Base-by-base conservation (phyloP, 208 protist genomes). In the Leishmania tarentolae region DNA sequence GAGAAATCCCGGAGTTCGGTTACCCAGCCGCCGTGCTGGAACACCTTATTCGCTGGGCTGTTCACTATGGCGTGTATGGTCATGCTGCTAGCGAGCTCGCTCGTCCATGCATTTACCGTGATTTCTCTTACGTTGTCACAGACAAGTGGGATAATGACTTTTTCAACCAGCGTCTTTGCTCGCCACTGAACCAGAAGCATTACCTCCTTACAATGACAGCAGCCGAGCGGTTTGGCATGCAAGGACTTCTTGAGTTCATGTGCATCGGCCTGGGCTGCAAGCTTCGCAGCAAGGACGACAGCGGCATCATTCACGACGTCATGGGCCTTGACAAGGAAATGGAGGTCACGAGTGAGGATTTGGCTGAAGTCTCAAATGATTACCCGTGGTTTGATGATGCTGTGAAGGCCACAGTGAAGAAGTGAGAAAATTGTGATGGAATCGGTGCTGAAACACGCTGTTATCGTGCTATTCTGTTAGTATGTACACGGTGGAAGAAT, bases 161-260 rank as follows among this genome's bases (percentile, higher is more conserved):
- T 76, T 94, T 90, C 76, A 83, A 78, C 53, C 74, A 86, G 57
- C 85, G 85, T 31, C 77, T 97, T 7, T 87, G 68, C 72, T 83
- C 79, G 52, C 75, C 86, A 42, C 50, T 79, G 50, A 86, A 90
- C 79, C 80, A 86, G 68, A 88, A 87, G 75, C 75, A 90, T 82
- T 94, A 89, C 81, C 81, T 95, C 9, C 75, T 81, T 52, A 95
- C 90, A 11, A 90, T 97, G 78, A 92, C 88, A 42, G 91, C 91
- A 19, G 93, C 93, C 7, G 93, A 97, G 82, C 83, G 90, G 78
- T 94, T 85, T 57, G 85, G 83, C 70, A 92, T 97, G 83, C 78
- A 89, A 42, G 93, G 92, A 56, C 80, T 97, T 28, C 82, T 94
- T 56, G 90, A 95, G 65, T 95, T 95, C 71, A 88, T 95, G 83